Base-by-base conservation (phyloP, 2,329 filamentous ascomycete species). In the Epicoccum nigrum region DNA sequence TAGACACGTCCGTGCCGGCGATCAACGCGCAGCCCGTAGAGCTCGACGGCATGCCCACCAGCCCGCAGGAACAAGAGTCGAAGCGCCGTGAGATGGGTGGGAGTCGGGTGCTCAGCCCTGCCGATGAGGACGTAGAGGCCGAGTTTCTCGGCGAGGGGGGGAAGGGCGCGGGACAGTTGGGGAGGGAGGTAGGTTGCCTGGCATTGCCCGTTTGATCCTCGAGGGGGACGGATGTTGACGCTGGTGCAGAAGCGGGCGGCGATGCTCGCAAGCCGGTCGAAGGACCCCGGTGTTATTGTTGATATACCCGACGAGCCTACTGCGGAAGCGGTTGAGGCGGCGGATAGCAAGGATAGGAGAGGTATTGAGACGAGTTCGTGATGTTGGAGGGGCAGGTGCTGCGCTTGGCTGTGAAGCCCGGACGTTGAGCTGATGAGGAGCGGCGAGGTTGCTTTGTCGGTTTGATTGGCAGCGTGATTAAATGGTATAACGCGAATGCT, bases 21-120 rank as follows among this genome's bases (percentile, higher is more conserved):
- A 74, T 79, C 58, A 79, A 80, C 55, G 58, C 63, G 9, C 64
- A 68, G 35, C 76, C 77, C 0, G 70, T 78, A 4, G 77, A 80
- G 59, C 57, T 80, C 4, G 77, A 79, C 44, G 70, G 71, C 25
- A 50, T 58, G 3, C 56, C 64, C 1, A 56, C 62, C 9, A 64
- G 51, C 25, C 51, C 60, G 2, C 64, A 64, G 19, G 65, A 68
- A 37, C 65, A 65, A 32, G 65, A 68, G 37, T 16, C 60, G n/a
- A 56, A 55, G 41, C 51, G 63, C 47, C 46, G 64, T 51, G 60
- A 54, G 50, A 57, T 49, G 28, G 38, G 44, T 2, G 55, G 52
- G 6, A 41, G 50, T 6, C 19, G 31, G n/a, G 20, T 46, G 7
- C 46, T 64, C 7, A 63, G 59, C 42, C 60, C 59, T 1, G 63